Evolutionary conservation across 805 yeast genomes (phyloP).

Genomic region (Candida andamanensis): DNA sequence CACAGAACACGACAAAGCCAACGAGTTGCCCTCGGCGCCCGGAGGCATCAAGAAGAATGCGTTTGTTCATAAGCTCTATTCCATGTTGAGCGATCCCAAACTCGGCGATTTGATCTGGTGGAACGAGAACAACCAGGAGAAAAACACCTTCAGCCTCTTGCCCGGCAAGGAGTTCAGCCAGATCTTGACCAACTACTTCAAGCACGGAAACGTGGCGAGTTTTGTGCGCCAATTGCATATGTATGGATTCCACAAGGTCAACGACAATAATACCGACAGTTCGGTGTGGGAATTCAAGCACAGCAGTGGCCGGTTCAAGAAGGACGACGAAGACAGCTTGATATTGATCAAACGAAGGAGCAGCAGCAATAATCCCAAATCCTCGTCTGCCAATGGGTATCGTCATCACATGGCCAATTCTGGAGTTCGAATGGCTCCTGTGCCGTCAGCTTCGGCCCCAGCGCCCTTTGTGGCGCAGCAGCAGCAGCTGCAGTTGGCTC

Average conservation of each 20-base stretch:
- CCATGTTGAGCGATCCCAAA: slow-evolving; percentile 34
- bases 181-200: slow-evolving; percentile 69
- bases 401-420: background rate
- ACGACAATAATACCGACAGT: slow-evolving; percentile 24
- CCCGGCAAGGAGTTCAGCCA: slow-evolving; percentile 62
- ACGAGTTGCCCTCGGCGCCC: no score
- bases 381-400: background rate
- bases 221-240: slow-evolving; percentile 92
- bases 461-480: background rate
- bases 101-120: slow-evolving; percentile 39
- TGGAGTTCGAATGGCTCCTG: no score
- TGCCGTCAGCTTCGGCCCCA: no score
- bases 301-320: slow-evolving; percentile 44
- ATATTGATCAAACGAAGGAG: slow-evolving; percentile 46
- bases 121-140: slow-evolving; percentile 38
- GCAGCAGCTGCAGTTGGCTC: slow-evolving; percentile 5
- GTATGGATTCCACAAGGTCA: slow-evolving; percentile 92
- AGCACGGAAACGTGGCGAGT: slow-evolving; percentile 89
- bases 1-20: no score
- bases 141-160: slow-evolving; percentile 55
- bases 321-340: slow-evolving; percentile 42
- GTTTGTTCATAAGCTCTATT: slow-evolving; percentile 47
- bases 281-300: slow-evolving; percentile 55
- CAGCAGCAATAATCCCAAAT: slow-evolving; percentile 25
- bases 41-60: slow-evolving; percentile 48